phyloP scores from a whole-genome alignment of 768 basidiomycete genomes.

The Auriscalpium microsporum region DNA sequence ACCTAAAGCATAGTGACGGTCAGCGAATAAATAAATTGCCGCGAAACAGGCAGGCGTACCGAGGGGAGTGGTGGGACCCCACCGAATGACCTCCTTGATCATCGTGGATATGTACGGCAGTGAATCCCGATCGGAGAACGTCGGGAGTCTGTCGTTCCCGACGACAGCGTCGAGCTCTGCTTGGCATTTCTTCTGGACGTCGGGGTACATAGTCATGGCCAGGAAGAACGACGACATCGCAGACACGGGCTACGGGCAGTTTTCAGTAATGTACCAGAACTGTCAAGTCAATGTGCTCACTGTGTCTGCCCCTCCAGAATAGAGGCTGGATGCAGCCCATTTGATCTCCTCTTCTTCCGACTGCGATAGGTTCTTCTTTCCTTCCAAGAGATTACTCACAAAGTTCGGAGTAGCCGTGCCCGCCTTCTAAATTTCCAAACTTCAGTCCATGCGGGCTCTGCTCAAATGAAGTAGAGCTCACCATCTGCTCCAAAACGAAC shows the following conservation, averaged over 20 bases:
- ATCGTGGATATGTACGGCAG: constrained; percentile 16
- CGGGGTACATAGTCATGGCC: constrained; percentile 21
- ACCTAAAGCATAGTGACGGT: constrained; percentile 3
- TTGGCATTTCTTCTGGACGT: constrained; percentile 15
- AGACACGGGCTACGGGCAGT: constrained; percentile 13
- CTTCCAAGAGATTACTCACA: constrained; percentile 10
- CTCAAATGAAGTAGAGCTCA: background rate
- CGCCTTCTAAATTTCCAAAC: constrained; percentile 3
- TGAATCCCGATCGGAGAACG: constrained; percentile 11
- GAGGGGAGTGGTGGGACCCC: constrained; percentile 16
- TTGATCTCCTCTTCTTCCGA: constrained; percentile 16
- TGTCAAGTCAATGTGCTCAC: background rate
- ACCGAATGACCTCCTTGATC: constrained; percentile 18
- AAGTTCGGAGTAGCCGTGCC: constrained; percentile 13
- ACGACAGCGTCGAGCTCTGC: constrained; percentile 19
- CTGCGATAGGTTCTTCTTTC: constrained; percentile 5
- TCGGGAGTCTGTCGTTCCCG: constrained; percentile 12
- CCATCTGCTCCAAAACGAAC: constrained; percentile 13
- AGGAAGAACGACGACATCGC: constrained; percentile 21
- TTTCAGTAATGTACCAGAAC: background rate
- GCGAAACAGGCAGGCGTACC: constrained; percentile 1
- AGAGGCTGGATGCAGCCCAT: constrained; percentile 18
- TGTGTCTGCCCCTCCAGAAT: constrained; percentile 18
- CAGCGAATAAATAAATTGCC: too few species aligned
- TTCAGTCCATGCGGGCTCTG: too few species aligned